Percentiles rank a stretch among this genome's conserved stretches.
Conservation (phyloP, 495 filamentous ascomycete species). For the Entonaema liquescens region DNA sequence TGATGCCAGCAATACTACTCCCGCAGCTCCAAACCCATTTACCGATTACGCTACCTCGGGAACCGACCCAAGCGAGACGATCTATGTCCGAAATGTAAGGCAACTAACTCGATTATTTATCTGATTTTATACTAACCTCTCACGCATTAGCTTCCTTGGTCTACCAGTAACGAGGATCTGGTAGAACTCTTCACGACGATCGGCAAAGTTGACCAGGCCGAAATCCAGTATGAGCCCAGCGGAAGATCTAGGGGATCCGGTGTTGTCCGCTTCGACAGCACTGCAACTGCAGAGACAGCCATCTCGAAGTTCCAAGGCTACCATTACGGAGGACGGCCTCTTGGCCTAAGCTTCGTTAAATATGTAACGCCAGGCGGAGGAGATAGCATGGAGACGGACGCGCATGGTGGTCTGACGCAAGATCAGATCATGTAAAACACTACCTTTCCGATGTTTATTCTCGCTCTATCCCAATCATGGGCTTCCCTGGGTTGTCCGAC, state of each 20-base stretch:
- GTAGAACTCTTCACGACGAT: slow-evolving; percentile 97
- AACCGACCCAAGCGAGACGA: slow-evolving; percentile 80
- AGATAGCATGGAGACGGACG: slow-evolving; percentile 84
- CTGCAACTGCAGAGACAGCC: slow-evolving; percentile 87
- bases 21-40: slow-evolving; percentile 85
- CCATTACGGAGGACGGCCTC: slow-evolving; percentile 93
- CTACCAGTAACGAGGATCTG: slow-evolving; percentile 96
- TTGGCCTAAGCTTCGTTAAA: slow-evolving; percentile 91
- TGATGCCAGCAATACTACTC: slow-evolving; percentile 45
- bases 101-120: not conserved
- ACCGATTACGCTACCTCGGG: slow-evolving; percentile 92
- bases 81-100: slow-evolving; percentile 98
- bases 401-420: slow-evolving; percentile 81
- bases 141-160: slow-evolving; percentile 85
- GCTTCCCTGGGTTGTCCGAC: not conserved
- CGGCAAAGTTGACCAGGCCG: slow-evolving; percentile 95
- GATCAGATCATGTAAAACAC: slow-evolving; percentile 90
- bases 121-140: slow-evolving; percentile 22
- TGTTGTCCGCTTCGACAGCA: slow-evolving; percentile 88
- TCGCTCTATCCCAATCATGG: not conserved
- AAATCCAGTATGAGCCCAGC: slow-evolving; percentile 98
- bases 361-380: slow-evolving; percentile 74
- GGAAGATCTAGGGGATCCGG: slow-evolving; percentile 94
- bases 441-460: not conserved
- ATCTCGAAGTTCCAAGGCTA: slow-evolving; percentile 98